phyloP scores from a whole-genome alignment of 2,329 filamentous ascomycete species.

The Thermochaetoides dissita region DNA sequence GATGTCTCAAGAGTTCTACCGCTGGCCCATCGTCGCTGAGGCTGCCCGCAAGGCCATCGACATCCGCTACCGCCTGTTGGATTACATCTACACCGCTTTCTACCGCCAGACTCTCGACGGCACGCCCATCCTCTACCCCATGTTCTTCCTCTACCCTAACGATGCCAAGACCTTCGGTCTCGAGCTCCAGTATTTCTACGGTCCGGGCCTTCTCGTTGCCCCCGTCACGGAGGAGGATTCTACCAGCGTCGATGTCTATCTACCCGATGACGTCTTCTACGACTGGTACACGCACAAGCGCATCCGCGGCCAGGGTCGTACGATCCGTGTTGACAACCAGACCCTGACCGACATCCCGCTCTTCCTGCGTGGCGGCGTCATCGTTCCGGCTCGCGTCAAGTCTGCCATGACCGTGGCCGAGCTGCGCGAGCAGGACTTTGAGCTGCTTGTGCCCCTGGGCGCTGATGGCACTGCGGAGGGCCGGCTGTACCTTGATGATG shows the following conservation, averaged over 20 bases:
- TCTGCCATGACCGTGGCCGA: constrained; percentile 49
- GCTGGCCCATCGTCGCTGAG: constrained; percentile 44
- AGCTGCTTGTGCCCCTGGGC: constrained; percentile 55
- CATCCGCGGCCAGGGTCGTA: constrained; percentile 27
- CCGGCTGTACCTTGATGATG: constrained; percentile 64
- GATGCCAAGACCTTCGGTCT: constrained; percentile 27
- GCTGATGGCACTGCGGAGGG: constrained; percentile 49
- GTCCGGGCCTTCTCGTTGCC: constrained; percentile 28
- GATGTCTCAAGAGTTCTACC: constrained; percentile 59
- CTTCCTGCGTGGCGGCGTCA: constrained; percentile 49
- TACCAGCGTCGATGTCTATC: constrained; percentile 30
- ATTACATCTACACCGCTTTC: constrained; percentile 62
- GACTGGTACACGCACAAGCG: constrained; percentile 35
- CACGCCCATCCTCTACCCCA: constrained; percentile 49
- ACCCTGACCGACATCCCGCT: constrained; percentile 45
- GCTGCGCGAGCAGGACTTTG: constrained; percentile 52
- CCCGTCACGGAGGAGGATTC: constrained; percentile 31
- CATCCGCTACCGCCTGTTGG: constrained; percentile 55
- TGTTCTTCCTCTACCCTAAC: constrained; percentile 55
- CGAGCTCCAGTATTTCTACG: constrained; percentile 35
- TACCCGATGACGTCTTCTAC: constrained; percentile 35
- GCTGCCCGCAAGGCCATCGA: constrained; percentile 53
- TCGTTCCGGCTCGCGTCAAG: constrained; percentile 45
- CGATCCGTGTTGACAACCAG: constrained; percentile 26
- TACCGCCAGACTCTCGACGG: constrained; percentile 47